Conservation (phyloP, 495 filamentous ascomycete species). For the Mycothermus thermophilus region DNA sequence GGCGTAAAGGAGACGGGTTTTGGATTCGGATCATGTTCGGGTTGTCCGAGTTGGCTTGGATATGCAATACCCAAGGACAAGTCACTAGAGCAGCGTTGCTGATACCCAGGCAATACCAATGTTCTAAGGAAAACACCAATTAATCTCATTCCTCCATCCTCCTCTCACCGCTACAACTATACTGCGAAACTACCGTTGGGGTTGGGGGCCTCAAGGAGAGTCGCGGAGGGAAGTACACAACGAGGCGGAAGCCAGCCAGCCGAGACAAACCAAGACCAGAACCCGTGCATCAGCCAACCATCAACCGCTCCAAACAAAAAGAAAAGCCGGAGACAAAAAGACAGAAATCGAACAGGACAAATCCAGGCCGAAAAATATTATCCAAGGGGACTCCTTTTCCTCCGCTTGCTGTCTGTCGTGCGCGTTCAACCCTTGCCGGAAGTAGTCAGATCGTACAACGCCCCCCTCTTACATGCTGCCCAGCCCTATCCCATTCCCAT, state of each 20-base stretch:
- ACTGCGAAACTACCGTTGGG: neutral
- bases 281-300: neutral
- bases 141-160: neutral
- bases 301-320: neutral
- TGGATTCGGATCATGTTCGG: too few relatives aligned
- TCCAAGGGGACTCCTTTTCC: too few relatives aligned
- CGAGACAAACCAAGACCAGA: neutral
- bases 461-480: neutral
- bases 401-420: neutral
- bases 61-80: too few relatives aligned
- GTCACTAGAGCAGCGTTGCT: too few relatives aligned
- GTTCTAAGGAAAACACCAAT: neutral
- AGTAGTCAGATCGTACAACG: neutral
- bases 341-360: neutral
- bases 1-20: too few relatives aligned
- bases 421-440: too few relatives aligned
- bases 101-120: neutral
- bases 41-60: too few relatives aligned
- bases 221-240: too few relatives aligned
- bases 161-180: neutral
- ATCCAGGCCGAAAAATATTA: too few relatives aligned
- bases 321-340: neutral
- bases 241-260: conserved; percentile 1
- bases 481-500: neutral
- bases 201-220: conserved; percentile 3